These are phyloP conservation scores for Lentinus brumalis DNA, from an alignment of 768 basidiomycete species.

Conservation along the genomic window DNA sequence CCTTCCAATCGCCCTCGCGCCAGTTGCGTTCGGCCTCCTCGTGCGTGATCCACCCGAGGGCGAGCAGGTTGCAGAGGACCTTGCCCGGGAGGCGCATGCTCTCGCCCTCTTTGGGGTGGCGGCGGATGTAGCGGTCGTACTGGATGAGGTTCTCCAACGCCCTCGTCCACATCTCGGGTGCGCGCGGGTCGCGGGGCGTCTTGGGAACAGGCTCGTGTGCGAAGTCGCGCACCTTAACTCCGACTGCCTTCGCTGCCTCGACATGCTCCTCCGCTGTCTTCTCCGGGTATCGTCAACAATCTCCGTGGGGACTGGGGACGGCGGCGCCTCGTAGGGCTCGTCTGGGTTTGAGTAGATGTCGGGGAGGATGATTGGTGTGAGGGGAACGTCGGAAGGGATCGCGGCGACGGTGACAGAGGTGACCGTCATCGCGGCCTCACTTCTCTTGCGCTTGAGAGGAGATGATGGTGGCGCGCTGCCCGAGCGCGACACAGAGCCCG, in stretches of 20 bases:
- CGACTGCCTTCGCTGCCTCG: conserved; percentile 21
- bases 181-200: conserved; percentile 10
- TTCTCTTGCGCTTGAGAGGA: conserved; percentile 16
- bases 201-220: conserved; percentile 24
- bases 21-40: conserved; percentile 28
- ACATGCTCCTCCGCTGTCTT: conserved; percentile 19
- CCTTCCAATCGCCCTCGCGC: conserved; percentile 21
- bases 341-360: conserved; percentile 2
- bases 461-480: not conserved
- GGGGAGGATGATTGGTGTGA: conserved; percentile 15
- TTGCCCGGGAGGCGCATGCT: conserved; percentile 18
- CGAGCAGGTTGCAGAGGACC: conserved; percentile 29
- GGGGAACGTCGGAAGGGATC: not conserved
- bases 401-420: conserved; percentile 7
- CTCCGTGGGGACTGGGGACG: conserved; percentile 32
- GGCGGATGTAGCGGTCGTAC: conserved; percentile 34
- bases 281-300: conserved; percentile 20
- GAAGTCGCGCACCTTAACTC: conserved; percentile 38
- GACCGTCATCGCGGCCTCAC: conserved; percentile 6
- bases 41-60: conserved; percentile 29
- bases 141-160: conserved; percentile 26
- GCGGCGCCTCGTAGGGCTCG: conserved; percentile 9
- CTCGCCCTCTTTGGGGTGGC: conserved; percentile 2
- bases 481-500: conserved; percentile 6
- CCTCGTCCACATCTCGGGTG: conserved; percentile 28